Base-by-base conservation (phyloP, 2,329 filamentous ascomycete species). In the Stromatinia cepivora region DNA sequence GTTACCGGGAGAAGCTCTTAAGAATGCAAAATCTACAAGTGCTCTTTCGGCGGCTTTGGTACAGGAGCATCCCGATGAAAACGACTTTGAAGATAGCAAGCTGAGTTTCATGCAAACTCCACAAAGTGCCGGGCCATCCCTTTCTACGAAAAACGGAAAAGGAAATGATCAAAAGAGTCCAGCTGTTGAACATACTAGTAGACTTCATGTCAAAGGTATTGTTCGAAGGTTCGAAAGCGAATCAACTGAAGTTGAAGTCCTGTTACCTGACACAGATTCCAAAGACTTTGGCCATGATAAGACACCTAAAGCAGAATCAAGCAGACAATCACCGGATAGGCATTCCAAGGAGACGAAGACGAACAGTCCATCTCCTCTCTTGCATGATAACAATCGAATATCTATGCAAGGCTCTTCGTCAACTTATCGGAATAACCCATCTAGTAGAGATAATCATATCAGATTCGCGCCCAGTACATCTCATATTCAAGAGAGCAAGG, bases 11-110 rank as follows among this genome's bases (percentile, higher is more conserved):
- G 53, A 66, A 25, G 53, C 15, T 66, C 56, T 69, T 25, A 56
- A n/a, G 13, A 69, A 25, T 17, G 46, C 68, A 28, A 59, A 50
- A 56, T 61, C 63, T 57, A 31, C n/a, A 45, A 67, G 62, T 48
- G 66, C 46, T 22, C 68, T 70, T 46, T 70, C 63, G 4, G 46
- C 66, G 31, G 57, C 57, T 54, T 25, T 63, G 57, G 66, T 68
- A 10, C 50, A 63, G 53, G 66, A 68, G 57, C 66, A 68, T 34
- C 66, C 66, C 1, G 22, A 68, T 54, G 66, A 68, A 31, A 34
- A 34, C 20, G 1, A n/a, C 10, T 63, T 54, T 25, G 48, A 46
- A 25, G 25, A 68, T 36, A 28, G 48, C 34, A 39, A 46, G 25
- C 31, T 63, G 36, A 54, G 36, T 53, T 45, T 36, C 28, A 50